Percentiles rank a stretch among this genome's conserved stretches.
Conservation (phyloP, 352 stramenopile species). For the Globisporangium orthogonon region DNA sequence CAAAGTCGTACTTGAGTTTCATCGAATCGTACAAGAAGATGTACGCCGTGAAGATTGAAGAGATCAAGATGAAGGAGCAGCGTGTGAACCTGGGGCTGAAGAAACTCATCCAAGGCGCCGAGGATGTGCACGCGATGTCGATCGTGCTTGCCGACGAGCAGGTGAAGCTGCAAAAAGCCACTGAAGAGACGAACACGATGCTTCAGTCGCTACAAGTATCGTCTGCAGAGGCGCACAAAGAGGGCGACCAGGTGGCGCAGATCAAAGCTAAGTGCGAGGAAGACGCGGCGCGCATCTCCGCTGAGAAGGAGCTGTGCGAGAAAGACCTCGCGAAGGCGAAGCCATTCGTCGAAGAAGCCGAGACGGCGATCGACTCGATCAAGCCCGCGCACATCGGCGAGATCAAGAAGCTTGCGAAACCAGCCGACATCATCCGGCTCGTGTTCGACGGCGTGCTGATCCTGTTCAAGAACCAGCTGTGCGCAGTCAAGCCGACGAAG, state of each 20-base stretch:
- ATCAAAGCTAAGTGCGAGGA: slow-evolving; percentile 97
- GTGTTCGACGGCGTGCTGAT: slow-evolving; percentile 98
- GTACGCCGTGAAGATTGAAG: slow-evolving; percentile 92
- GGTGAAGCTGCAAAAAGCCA: slow-evolving; percentile 95
- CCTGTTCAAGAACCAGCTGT: slow-evolving; percentile 93
- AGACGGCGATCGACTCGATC: slow-evolving; percentile 97
- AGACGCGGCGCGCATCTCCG: slow-evolving; percentile 92
- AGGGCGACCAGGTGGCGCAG: slow-evolving; percentile 93
- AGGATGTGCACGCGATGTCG: slow-evolving; percentile 97
- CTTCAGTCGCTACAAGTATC: slow-evolving; percentile 94
- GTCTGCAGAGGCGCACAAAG: slow-evolving; percentile 94
- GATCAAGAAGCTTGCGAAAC: slow-evolving; percentile 98
- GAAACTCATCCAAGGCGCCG: slow-evolving; percentile 96
- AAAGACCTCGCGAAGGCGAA: slow-evolving; percentile 96
- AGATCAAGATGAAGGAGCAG: slow-evolving; percentile 96
- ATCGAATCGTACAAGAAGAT: slow-evolving; percentile 98
- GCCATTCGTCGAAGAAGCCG: slow-evolving; percentile 96
- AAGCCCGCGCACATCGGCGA: slow-evolving; percentile 97
- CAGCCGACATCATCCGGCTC: slow-evolving; percentile 97
- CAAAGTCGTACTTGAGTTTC: slow-evolving; percentile 98
- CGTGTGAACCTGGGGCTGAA: slow-evolving; percentile 95
- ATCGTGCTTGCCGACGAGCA: slow-evolving; percentile 95
- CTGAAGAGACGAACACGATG: slow-evolving; percentile 97
- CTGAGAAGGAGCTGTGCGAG: slow-evolving; percentile 94
- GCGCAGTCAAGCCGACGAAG: slow-evolving; percentile 90